Evolutionary conservation across 2,329 filamentous ascomycete species (phyloP), one percentile per base, ranked within the genome.

Genomic region (Paraphoma sp.): DNA sequence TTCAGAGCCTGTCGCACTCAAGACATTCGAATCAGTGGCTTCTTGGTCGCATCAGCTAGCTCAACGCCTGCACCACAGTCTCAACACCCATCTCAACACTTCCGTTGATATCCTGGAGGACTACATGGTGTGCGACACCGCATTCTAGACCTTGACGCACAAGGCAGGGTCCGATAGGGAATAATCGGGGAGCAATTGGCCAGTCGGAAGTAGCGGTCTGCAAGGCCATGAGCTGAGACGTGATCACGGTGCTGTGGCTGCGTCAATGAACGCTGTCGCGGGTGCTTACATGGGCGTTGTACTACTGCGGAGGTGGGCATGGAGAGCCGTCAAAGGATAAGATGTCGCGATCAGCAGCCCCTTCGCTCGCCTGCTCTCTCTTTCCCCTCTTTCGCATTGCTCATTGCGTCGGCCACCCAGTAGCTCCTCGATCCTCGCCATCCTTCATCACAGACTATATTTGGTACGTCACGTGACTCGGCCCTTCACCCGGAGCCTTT

Each of bases 321-420:
- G 54, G 54, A 56, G 54, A 56, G 30, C 54, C 54, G 54, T 40
- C 30, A 40, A 48, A 40, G 41, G 30, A 56, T 56, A 56, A 41
- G 30, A 51, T 16, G 41, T 31, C 28, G 28, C 30, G 40, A 5
- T 38, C 31, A 38, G 31, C 41, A 17, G 40, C n/a, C 17, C 16
- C 9, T 12, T 7, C 14, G 3, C 18, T 14, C 9, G 33, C 30
- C 30, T 23, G 5, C 23, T 36, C 9, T 10, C 31, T 30, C 16
- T 45, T 10, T 14, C 8, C 33, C 48, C 12, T 42, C 8, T 36
- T 45, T 23, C 31, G 6, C 31, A 10, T 12, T 46, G 10, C 11
- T 8, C 29, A 41, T 18, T 23, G 38, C 18, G 10, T 17, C 10
- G 40, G 33, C 33, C 33, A 36, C 33, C 14, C 6, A 36, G 23